Evolutionary conservation across 2,329 filamentous ascomycete species (phyloP).

Genomic region (Xylariales sp.): DNA sequence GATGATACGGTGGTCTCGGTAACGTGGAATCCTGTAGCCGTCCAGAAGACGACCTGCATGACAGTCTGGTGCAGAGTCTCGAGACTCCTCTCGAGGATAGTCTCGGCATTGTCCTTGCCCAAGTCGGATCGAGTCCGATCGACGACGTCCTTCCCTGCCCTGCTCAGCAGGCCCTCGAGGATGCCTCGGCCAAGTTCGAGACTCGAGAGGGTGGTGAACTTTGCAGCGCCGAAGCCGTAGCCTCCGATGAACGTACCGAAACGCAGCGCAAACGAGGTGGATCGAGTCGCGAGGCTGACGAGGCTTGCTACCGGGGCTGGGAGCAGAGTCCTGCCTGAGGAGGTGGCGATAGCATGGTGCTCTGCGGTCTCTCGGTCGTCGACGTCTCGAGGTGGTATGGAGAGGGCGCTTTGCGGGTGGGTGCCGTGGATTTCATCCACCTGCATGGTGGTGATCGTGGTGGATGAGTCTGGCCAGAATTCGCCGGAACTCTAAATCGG

Average conservation of each 20-base stretch:
- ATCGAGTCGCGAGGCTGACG: slow-evolving; percentile 57
- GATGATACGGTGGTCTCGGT: slow-evolving; percentile 51
- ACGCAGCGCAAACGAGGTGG: slow-evolving; percentile 53
- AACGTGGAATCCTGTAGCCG: slow-evolving; percentile 55
- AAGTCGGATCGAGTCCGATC: slow-evolving; percentile 40
- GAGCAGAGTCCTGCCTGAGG: slow-evolving; percentile 44
- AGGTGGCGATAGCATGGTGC: slow-evolving; percentile 6
- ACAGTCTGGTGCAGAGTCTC: slow-evolving; percentile 54
- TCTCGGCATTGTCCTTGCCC: slow-evolving; percentile 49
- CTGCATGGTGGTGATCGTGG: background rate
- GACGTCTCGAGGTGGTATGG: background rate
- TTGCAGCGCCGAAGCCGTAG: slow-evolving; percentile 48
- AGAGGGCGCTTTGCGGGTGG: background rate
- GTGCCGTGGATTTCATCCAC: background rate
- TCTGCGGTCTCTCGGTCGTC: background rate
- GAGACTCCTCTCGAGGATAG: slow-evolving; percentile 51
- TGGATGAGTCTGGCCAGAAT: background rate
- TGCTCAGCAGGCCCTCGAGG: slow-evolving; percentile 48
- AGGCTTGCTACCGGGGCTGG: slow-evolving; percentile 53
- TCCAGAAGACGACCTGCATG: slow-evolving; percentile 56
- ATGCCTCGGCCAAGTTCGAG: slow-evolving; percentile 52
- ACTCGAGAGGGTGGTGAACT: slow-evolving; percentile 52
- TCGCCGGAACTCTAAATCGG: no score
- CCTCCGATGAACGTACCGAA: slow-evolving; percentile 47
- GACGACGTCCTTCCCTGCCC: slow-evolving; percentile 47